Percentiles rank a stretch among this genome's conserved stretches.
phyloP scores from a whole-genome alignment of 2,329 filamentous ascomycete species.

The Fusarium begoniae region DNA sequence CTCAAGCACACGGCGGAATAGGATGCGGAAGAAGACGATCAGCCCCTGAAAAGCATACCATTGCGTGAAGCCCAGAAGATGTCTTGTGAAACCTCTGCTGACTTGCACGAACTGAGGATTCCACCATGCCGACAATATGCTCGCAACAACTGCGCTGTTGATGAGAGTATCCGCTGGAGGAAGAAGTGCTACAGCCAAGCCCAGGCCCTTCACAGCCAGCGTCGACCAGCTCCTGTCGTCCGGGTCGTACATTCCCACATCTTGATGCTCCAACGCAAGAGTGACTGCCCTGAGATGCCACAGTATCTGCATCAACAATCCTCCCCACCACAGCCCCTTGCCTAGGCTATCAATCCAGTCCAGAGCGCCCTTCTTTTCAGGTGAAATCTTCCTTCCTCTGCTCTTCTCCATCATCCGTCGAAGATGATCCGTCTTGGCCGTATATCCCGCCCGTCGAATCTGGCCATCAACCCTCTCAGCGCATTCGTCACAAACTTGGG shows the following conservation, averaged over 20 bases:
- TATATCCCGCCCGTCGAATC: constrained; percentile 78
- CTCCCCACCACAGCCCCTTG: constrained; percentile 59
- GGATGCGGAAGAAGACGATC: constrained; percentile 63
- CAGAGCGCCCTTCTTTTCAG: constrained; percentile 48
- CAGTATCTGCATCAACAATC: constrained; percentile 55
- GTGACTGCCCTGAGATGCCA: constrained; percentile 58
- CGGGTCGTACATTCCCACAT: constrained; percentile 47
- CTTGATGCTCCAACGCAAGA: constrained; percentile 38
- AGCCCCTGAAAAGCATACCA: constrained; percentile 74
- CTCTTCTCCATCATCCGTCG: constrained; percentile 77
- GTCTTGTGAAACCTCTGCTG: constrained; percentile 66
- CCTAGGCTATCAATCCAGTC: constrained; percentile 56
- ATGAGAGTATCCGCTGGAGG: constrained; percentile 55
- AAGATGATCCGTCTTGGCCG: constrained; percentile 83
- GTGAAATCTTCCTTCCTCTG: constrained; percentile 47
- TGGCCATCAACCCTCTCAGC: constrained; percentile 76
- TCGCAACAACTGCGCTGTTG: constrained; percentile 58
- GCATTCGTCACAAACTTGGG: constrained; percentile 86
- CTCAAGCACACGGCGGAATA: constrained; percentile 56
- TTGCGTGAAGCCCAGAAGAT: constrained; percentile 67
- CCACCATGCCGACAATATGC: constrained; percentile 70
- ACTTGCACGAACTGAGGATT: constrained; percentile 72
- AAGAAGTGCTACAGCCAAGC: constrained; percentile 43
- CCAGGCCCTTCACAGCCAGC: constrained; percentile 20
- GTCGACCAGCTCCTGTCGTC: constrained; percentile 41